These are phyloP conservation scores for Aureobasidium sp. DNA, from an alignment of 2,329 filamentous ascomycete genomes.

Conservation along the genomic window DNA sequence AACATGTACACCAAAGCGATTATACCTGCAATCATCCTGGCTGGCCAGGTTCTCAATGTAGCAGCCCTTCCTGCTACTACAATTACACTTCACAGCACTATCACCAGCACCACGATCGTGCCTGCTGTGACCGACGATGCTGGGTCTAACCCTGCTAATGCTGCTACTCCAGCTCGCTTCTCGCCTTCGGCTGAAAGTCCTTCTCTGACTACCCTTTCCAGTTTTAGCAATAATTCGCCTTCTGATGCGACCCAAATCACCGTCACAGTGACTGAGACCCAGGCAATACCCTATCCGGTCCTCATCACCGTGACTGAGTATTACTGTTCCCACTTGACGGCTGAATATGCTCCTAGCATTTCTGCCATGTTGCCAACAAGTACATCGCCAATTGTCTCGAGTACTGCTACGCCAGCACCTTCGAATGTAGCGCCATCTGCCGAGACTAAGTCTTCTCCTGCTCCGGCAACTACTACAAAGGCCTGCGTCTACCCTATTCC, in stretches of 20 bases:
- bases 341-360: neutral
- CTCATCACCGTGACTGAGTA: neutral
- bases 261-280: neutral
- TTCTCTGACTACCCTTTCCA: neutral
- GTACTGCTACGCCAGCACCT: neutral
- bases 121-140: neutral
- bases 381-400: neutral
- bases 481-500: neutral
- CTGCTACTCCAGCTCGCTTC: neutral
- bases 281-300: neutral
- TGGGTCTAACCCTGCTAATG: neutral
- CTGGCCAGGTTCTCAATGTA: constrained; percentile 15
- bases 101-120: constrained; percentile 5
- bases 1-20: constrained; percentile 11
- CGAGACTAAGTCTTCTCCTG: neutral
- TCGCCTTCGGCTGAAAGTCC: neutral
- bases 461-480: neutral
- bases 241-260: neutral
- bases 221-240: constrained; percentile 3
- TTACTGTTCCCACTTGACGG: neutral
- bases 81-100: constrained; percentile 4
- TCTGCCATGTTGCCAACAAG: neutral
- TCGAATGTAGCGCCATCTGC: neutral
- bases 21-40: constrained; percentile 11
- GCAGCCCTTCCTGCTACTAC: constrained; percentile 6